phyloP scores from a whole-genome alignment of 345 rosid genomes.

The Populus euphratica region DNA sequence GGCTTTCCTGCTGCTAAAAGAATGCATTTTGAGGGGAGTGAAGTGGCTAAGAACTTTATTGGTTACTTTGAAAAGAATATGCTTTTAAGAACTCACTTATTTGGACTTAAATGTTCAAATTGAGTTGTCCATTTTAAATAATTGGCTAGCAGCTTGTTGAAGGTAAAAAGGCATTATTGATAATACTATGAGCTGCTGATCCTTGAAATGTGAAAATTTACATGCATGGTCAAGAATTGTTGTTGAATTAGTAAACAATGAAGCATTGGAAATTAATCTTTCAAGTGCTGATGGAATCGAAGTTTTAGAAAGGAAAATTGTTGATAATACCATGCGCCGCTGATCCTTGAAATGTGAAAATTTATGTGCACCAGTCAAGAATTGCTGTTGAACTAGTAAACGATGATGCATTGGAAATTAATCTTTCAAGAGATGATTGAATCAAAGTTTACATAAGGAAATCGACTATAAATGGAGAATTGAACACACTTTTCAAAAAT shows the following conservation, averaged over 20 bases:
- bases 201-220: background rate
- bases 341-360: background rate
- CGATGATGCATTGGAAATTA: background rate
- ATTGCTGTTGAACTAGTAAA: background rate
- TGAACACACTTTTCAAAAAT: background rate
- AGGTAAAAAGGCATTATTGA: background rate
- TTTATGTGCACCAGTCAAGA: too few relatives aligned
- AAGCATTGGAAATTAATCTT: background rate
- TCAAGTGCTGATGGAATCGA: background rate
- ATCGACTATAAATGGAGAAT: background rate
- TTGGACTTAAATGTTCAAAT: background rate
- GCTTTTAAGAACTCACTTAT: background rate
- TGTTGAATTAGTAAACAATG: background rate
- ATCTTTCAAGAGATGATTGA: background rate
- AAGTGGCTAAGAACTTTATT: background rate
- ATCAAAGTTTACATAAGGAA: too few relatives aligned
- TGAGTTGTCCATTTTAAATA: background rate
- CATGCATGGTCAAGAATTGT: too few relatives aligned
- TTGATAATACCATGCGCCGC: too few relatives aligned
- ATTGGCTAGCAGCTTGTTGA: background rate
- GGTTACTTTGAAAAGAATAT: background rate
- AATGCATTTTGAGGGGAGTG: slow-evolving; percentile 2
- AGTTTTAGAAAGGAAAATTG: too few relatives aligned
- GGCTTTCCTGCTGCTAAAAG: background rate
- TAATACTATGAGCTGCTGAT: background rate